Evolutionary conservation across 208 protist species (phyloP), one percentile per base, ranked within the genome.

Genomic region (Crithidia fasciculata): DNA sequence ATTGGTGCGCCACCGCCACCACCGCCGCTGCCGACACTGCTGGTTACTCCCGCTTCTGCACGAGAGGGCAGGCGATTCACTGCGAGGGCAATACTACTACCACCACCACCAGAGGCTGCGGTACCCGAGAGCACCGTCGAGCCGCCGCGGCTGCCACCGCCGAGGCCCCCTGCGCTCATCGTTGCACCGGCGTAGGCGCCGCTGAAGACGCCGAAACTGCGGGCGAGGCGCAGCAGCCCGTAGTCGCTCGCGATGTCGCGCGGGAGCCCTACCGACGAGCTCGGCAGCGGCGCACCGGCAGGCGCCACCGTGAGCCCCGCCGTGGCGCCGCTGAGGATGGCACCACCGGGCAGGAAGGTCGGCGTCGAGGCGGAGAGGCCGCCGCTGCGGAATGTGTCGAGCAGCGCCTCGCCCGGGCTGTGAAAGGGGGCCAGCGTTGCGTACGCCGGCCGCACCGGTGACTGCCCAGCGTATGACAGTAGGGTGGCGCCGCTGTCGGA

Each of bases 141-240:
- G 15, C 4, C 54, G 60, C 10, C 28, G 50, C 39, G 40, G 53
- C 37, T 36, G 66, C 39, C 45, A 54, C 19, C 39, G 15, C 12
- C 18, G 59, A 6, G 7, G 62, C 28, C 41, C 43, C 54, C 56
- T 37, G 49, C 58, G 55, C 18, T 19, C 36, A 59, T 54, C 58
- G 43, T 57, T 4, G 64, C 45, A 13, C 55, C 47, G 28, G 45
- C 49, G 37, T 59, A 61, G 44, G 62, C 36, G n/a, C 69, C 62
- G 15, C 55, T 56, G 50, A 80, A 71, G 9, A 75, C 62, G 13
- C 75, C 75, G 40, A 75, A 54, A 40, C 49, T 75, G 44, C 69
- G 60, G 19, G 69, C 60, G 2, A 80, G 54, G 8, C 75, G 75
- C 54, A 72, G 67, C 52, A 74, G 45, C 15, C 69, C 69, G 69